Conservation (phyloP, 2,329 filamentous ascomycete genomes). For the Cordyceps militaris region DNA sequence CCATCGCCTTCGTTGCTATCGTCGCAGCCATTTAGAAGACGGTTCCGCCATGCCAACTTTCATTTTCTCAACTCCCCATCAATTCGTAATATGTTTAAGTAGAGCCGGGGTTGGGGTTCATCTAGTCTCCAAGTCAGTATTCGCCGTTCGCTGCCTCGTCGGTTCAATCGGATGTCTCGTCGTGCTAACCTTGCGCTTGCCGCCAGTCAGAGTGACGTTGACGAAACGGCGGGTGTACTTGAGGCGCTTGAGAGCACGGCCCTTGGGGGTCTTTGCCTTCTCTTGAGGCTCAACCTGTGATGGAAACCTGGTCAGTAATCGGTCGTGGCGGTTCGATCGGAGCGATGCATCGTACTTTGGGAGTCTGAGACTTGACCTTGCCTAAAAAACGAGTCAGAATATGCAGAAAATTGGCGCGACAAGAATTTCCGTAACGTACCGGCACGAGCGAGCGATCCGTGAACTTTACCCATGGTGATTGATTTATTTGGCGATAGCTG, state of each 20-base stretch:
- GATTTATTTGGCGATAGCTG: constrained; percentile 32
- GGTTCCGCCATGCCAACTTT: constrained; percentile 25
- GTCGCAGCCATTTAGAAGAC: constrained; percentile 26
- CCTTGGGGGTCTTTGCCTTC: constrained; percentile 96
- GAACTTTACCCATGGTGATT: constrained; percentile 80
- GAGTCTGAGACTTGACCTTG: constrained; percentile 96
- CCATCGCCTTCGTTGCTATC: constrained; percentile 28
- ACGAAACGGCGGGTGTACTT: constrained; percentile 97
- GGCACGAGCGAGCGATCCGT: constrained; percentile 89
- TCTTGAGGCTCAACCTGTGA: constrained; percentile 76
- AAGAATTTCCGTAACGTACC: constrained; percentile 30
- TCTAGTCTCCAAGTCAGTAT: constrained; percentile 38
- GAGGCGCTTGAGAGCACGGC: constrained; percentile 94
- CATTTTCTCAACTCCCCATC: constrained; percentile 22
- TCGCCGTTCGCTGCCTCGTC: neutral
- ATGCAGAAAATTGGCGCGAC: constrained; percentile 12
- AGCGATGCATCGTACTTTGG: constrained; percentile 59
- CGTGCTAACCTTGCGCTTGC: constrained; percentile 85
- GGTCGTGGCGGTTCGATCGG: constrained; percentile 19
- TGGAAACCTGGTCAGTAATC: constrained; percentile 24
- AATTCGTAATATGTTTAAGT: constrained; percentile 40
- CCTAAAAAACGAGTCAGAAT: constrained; percentile 60
- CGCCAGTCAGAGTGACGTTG: constrained; percentile 93
- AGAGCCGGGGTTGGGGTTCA: constrained; percentile 76
- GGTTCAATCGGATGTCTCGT: neutral